Percentiles rank a stretch among this genome's conserved stretches.
These are phyloP conservation scores for Saccharomyces hybrid DNA, from an alignment of 1,139 yeast species.

Conservation along the genomic window DNA sequence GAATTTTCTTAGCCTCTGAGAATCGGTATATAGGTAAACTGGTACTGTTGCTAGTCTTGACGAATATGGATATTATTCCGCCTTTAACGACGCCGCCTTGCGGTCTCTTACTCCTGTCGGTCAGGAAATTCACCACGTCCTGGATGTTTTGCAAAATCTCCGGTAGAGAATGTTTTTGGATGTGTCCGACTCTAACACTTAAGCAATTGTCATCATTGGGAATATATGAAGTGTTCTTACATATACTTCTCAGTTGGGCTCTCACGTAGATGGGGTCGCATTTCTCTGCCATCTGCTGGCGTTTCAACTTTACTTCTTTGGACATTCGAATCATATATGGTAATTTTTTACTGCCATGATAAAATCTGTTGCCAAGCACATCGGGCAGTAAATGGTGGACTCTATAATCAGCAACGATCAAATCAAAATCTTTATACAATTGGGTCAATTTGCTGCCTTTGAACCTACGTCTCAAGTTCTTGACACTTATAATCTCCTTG, in stretches of 20 bases:
- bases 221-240: slow-evolving; percentile 52
- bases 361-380: slow-evolving; percentile 50
- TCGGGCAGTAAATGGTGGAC: slow-evolving; percentile 52
- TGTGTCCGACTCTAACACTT: slow-evolving; percentile 43
- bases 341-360: slow-evolving; percentile 45
- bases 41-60: slow-evolving; percentile 57
- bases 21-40: slow-evolving; percentile 41
- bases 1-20: not conserved
- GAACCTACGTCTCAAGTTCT: slow-evolving; percentile 44
- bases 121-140: slow-evolving; percentile 46
- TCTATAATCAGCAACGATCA: slow-evolving; percentile 60
- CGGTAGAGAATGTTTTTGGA: slow-evolving; percentile 37
- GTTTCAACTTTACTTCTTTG: slow-evolving; percentile 38
- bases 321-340: slow-evolving; percentile 66
- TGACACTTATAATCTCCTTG: slow-evolving; percentile 49
- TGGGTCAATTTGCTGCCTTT: slow-evolving; percentile 40
- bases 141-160: slow-evolving; percentile 48
- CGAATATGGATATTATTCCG: slow-evolving; percentile 43
- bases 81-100: slow-evolving; percentile 51
- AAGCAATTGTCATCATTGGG: slow-evolving; percentile 47
- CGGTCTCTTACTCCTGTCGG: slow-evolving; percentile 42
- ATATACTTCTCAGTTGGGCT: slow-evolving; percentile 56
- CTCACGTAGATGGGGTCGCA: slow-evolving; percentile 52
- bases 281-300: slow-evolving; percentile 21
- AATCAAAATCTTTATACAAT: slow-evolving; percentile 52